phyloP scores from a whole-genome alignment of 345 rosid species.

The Sisymbrium altissimum region DNA sequence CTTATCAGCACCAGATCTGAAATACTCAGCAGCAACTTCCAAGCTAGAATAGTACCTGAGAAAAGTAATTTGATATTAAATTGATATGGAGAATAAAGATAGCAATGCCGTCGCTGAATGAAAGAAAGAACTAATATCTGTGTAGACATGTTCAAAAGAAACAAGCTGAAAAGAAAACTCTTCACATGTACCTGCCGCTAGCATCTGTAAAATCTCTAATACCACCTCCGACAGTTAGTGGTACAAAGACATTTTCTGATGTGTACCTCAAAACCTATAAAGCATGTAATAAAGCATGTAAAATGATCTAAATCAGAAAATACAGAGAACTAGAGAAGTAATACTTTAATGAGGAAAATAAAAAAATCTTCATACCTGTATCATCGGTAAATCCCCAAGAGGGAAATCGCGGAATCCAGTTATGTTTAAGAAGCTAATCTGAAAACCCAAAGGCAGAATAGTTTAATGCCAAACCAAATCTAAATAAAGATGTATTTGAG shows the following conservation, averaged over 20 bases:
- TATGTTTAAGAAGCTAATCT: conserved; percentile 91
- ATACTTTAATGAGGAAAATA: background rate
- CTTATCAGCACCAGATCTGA: conserved; percentile 97
- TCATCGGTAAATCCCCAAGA: conserved; percentile 93
- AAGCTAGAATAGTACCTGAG: conserved; percentile 90
- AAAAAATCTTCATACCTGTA: conserved; percentile 57
- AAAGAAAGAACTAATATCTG: background rate
- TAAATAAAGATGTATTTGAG: background rate
- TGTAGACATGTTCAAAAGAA: conserved; percentile 1
- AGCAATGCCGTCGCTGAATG: background rate
- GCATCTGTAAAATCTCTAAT: conserved; percentile 94
- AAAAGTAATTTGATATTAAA: background rate
- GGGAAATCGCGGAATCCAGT: conserved; percentile 96
- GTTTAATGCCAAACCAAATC: conserved; percentile 13
- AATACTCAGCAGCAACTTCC: conserved; percentile 97
- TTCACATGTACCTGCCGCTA: conserved; percentile 67
- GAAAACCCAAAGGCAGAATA: conserved; percentile 33
- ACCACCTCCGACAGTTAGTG: conserved; percentile 98
- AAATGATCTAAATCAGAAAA: background rate
- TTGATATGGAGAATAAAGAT: background rate
- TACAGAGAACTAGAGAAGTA: background rate
- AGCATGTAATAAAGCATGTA: conserved; percentile 24
- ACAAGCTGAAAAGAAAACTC: background rate
- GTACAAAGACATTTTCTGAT: conserved; percentile 96
- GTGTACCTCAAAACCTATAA: conserved; percentile 81